These are phyloP conservation scores for Neodidymelliopsis sp. DNA, from an alignment of 2,329 filamentous ascomycete genomes.

Conservation along the genomic window DNA sequence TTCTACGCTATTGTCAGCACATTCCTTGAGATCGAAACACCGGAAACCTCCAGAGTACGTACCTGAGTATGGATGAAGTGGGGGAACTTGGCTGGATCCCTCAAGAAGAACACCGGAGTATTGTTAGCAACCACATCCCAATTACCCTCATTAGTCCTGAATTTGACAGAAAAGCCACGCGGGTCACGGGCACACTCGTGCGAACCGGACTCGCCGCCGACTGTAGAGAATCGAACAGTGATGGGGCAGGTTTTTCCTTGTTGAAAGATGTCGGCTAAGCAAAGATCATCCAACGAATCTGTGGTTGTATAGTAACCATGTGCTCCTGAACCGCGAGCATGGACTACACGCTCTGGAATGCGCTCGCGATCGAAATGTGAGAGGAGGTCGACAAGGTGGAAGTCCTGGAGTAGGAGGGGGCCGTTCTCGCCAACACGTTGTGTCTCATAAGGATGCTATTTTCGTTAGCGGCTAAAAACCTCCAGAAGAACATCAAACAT, in stretches of 20 bases:
- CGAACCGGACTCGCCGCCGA: conserved; percentile 76
- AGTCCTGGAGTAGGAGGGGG: conserved; percentile 63
- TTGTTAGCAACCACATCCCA: conserved; percentile 78
- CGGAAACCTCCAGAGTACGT: no score
- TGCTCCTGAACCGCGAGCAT: conserved; percentile 51
- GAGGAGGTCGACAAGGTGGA: conserved; percentile 58
- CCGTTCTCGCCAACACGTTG: conserved; percentile 66
- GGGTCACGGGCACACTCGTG: conserved; percentile 76
- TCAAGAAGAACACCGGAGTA: conserved; percentile 77
- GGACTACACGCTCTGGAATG: conserved; percentile 60
- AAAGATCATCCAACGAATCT: conserved; percentile 56
- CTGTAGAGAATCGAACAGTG: conserved; percentile 75
- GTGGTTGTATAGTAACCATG: conserved; percentile 59
- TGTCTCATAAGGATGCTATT: conserved; percentile 62
- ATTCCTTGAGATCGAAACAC: no score
- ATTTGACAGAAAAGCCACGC: conserved; percentile 76
- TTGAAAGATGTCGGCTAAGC: conserved; percentile 57
- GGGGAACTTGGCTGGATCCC: conserved; percentile 72
- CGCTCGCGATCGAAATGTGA: conserved; percentile 61
- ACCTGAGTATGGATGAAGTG: no score
- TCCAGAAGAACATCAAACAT: not conserved
- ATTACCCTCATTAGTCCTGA: conserved; percentile 77
- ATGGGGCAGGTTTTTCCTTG: conserved; percentile 74
- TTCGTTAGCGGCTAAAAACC: not conserved
- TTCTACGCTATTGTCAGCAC: conserved; percentile 60